These are phyloP conservation scores for Sporothrix variecibatus DNA, from an alignment of 2,329 filamentous ascomycete species.

Conservation along the genomic window DNA sequence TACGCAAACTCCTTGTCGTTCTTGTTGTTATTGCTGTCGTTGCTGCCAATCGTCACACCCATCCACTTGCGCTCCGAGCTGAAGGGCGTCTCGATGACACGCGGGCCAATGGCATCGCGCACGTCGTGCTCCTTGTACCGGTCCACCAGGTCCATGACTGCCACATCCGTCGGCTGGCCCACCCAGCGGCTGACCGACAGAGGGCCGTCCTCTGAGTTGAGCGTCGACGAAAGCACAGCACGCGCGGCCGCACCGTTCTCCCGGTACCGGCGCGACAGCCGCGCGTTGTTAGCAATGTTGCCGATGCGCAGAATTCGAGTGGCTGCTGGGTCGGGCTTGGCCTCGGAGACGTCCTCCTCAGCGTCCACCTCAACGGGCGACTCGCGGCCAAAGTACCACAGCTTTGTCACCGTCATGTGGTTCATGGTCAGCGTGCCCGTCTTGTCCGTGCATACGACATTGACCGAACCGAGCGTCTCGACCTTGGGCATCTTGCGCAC, in stretches of 20 bases:
- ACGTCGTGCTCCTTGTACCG: conserved; percentile 89
- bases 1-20: conserved; percentile 80
- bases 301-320: conserved; percentile 84
- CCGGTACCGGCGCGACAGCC: conserved; percentile 72
- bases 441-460: conserved; percentile 99
- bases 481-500: conserved; percentile 95
- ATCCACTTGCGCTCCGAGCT: conserved; percentile 99
- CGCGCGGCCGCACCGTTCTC: conserved; percentile 71
- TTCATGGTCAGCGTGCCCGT: conserved; percentile 95
- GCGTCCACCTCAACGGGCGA: conserved; percentile 55
- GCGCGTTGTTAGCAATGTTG: conserved; percentile 94
- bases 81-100: conserved; percentile 86
- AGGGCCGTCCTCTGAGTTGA: conserved; percentile 60
- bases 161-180: conserved; percentile 94
- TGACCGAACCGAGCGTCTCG: conserved; percentile 96
- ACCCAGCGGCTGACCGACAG: conserved; percentile 83
- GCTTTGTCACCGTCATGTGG: conserved; percentile 95
- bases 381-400: conserved; percentile 85
- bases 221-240: conserved; percentile 82
- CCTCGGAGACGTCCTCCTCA: conserved; percentile 56
- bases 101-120: conserved; percentile 78
- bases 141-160: conserved; percentile 92
- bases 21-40: conserved; percentile 47
- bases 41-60: conserved; percentile 81
- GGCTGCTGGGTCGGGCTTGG: conserved; percentile 69